Base-by-base conservation (phyloP, 345 rosid genomes). In the Adansonia digitata region DNA sequence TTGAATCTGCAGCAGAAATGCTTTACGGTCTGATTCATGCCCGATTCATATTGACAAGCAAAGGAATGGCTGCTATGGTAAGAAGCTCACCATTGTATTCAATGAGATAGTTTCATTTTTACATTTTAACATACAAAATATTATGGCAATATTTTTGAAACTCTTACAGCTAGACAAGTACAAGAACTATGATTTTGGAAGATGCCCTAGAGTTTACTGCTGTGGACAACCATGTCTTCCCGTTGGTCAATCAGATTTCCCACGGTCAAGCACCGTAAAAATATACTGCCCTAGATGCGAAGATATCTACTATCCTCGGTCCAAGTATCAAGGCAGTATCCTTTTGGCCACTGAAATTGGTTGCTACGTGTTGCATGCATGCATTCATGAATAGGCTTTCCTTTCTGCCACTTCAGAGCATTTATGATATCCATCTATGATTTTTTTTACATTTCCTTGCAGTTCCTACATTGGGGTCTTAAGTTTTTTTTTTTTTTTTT, bases 1-100 rank as follows among this genome's bases (percentile, higher is more conserved):
- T 94, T 63, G 98, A 94, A 81, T 94, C 98, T 46, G 97, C 98
- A 3, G 97, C 96, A n/a, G 98, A 94, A 90, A 90, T 92, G 98
- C 89, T 94, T 61, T 94, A 94, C 78, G 98, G 98, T 66, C 79
- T 94, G 85, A 91, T 94, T 81, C 98, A 94, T 81, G 88, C 97
- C 26, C 93, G 98, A 64, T 94, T 89, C 78, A 82, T 92, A 66
- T 84, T 94, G 92, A 94, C 97, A 43, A 87, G 88, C 90, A 94
- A 94, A 86, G 98, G 98, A 71, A 88, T 92, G 82, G 87, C 97
- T 68, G 95, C 97, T 29, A 94, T 94, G 98, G 98, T 94, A 82
- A 84, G 81, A 29, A 73, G 74, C 75, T 61, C 2, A 34, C 69
- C 51, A 43, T 70, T 5, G 70, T 40, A 24, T 18, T 71, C 48